Conservation (phyloP, 371 early-diverging fungal genomes). For the Thermomucor indicae-seudaticae region DNA sequence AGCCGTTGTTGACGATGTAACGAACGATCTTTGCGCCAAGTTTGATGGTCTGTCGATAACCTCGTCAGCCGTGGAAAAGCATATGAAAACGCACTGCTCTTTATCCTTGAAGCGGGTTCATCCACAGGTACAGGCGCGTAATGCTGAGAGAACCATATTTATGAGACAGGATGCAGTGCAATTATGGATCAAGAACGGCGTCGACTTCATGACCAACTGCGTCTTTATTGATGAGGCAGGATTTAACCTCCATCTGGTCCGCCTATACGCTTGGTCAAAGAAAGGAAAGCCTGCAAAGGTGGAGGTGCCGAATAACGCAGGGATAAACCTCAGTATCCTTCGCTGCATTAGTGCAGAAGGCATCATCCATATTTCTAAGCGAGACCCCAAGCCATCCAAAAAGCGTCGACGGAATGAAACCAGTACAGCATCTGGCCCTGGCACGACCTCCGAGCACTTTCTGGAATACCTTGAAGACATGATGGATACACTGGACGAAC, state of each 20-base stretch:
- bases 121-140: not conserved
- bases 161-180: not conserved
- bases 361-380: no score
- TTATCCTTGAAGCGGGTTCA: not conserved
- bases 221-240: constrained; percentile 2
- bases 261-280: constrained; percentile 5
- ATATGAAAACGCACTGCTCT: not conserved
- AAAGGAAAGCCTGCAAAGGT: constrained; percentile 5
- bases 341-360: no score
- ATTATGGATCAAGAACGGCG: not conserved
- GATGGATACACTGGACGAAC: no score
- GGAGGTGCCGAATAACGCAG: not conserved
- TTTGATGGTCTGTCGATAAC: not conserved
- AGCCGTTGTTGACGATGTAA: not conserved
- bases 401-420: no score
- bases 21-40: not conserved
- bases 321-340: no score
- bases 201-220: constrained; percentile 2
- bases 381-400: no score
- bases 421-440: no score
- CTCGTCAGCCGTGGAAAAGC: not conserved
- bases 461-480: no score
- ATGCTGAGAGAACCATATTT: not conserved
- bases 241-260: constrained; percentile 7
- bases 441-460: no score